Evolutionary conservation across 371 early-diverging fungal genomes (phyloP), one percentile per base, ranked within the genome.

Genomic region (Lichtheimia hyalospora): DNA sequence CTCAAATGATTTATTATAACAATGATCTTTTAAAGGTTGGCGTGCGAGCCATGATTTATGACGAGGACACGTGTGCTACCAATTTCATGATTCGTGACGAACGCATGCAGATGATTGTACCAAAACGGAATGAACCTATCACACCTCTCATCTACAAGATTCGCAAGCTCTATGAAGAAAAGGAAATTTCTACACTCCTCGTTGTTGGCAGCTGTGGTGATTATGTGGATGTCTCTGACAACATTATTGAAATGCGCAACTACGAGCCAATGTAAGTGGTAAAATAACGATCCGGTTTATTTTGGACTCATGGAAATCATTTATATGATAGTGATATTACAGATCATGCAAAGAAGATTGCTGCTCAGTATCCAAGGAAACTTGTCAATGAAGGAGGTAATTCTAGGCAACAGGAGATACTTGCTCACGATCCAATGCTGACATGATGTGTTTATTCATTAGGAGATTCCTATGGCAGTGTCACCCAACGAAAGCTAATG

Each of bases 61-160:
- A 84, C 55, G 85, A 84, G 51, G 85, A 84, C 60, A 84, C 82
- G 0, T 81, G 81, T 34, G 85, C 85, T 4, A 84, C 84, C 15
- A 84, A 84, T 55, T 84, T 84, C 54, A 66, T 84, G 43, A 69
- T 83, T 39, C 78, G 81, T 4, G 85, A 84, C 51, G 49, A 59
- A 39, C 72, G 85, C 16, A 84, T 84, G 84, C 77, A 77, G 61
- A 48, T 44, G 58, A 66, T 84, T 24, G 69, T 84, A 0, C 42
- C 67, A 12, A 76, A 64, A 54, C 61, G 63, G 5, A 52, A 65
- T 14, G 85, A 84, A 48, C 85, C 85, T 0, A 82, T 84, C 18
- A 83, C 85, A 34, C 84, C 85, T 4, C 69, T 84, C n/a, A 68
- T 84, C 43, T 57, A 60, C 60, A 70, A 77, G 42, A 63, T 77